Conservation (phyloP, 2,329 filamentous ascomycete species). For the Fusarium sp. region DNA sequence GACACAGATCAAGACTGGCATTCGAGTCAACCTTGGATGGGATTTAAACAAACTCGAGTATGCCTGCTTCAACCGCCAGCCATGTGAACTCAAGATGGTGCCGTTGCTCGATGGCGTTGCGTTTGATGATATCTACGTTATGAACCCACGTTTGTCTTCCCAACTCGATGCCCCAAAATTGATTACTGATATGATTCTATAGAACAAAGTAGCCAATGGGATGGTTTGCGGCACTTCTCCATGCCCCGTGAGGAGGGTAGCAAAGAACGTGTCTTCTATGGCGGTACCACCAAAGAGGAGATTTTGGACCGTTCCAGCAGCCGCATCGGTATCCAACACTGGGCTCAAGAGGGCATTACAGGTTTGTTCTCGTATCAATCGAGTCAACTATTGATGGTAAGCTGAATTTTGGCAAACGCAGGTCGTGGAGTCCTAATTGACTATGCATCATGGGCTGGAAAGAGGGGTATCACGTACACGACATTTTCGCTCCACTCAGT, state of each 20-base stretch:
- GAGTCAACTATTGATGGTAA: not conserved
- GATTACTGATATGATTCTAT: no score
- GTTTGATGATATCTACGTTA: conserved; percentile 66
- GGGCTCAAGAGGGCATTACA: conserved; percentile 58
- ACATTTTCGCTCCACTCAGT: conserved; percentile 58
- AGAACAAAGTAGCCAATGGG: conserved; percentile 67
- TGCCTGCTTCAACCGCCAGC: conserved; percentile 67
- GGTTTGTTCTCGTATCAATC: conserved; percentile 49
- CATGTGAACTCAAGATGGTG: conserved; percentile 66
- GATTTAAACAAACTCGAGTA: conserved; percentile 69
- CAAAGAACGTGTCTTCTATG: conserved; percentile 62
- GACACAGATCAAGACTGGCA: conserved; percentile 66
- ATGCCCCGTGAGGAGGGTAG: conserved; percentile 56
- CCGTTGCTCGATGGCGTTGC: conserved; percentile 62
- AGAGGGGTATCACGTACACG: conserved; percentile 56
- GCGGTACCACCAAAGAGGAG: conserved; percentile 62
- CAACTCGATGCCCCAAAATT: no score
- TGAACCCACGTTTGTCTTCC: conserved; percentile 59
- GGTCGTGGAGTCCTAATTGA: conserved; percentile 68
- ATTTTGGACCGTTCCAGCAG: conserved; percentile 61
- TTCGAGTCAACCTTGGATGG: conserved; percentile 68
- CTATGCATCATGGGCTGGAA: conserved; percentile 62
- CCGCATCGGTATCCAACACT: conserved; percentile 65
- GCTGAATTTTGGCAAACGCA: not conserved
- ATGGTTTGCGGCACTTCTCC: conserved; percentile 66